Percentiles rank a stretch among this genome's conserved stretches.
Conservation (phyloP, 2,329 filamentous ascomycete genomes). For the Penicillium sp. region DNA sequence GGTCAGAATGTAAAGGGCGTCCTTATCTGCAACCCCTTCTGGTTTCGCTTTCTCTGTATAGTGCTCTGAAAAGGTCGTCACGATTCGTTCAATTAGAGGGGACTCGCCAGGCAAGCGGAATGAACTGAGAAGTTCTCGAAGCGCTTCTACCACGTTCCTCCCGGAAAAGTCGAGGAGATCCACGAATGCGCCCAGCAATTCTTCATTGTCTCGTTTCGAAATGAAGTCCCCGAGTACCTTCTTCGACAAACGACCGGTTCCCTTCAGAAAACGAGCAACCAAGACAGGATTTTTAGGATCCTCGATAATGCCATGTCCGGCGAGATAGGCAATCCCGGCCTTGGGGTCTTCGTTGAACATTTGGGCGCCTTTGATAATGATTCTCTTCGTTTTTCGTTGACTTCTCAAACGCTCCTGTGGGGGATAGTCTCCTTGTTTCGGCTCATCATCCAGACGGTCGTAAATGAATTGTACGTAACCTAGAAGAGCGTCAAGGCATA, state of each 20-base stretch:
- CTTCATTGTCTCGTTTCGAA: slow-evolving; percentile 84
- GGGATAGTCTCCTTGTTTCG: slow-evolving; percentile 63
- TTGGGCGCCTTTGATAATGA: slow-evolving; percentile 80
- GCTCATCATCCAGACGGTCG: slow-evolving; percentile 73
- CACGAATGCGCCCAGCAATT: slow-evolving; percentile 80
- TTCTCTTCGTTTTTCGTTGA: slow-evolving; percentile 75
- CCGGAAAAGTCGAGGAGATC: slow-evolving; percentile 82
- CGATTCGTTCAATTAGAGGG: slow-evolving; percentile 85
- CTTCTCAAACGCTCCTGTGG: slow-evolving; percentile 63
- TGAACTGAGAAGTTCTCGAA: slow-evolving; percentile 80
- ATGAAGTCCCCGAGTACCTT: slow-evolving; percentile 87
- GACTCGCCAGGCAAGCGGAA: slow-evolving; percentile 95
- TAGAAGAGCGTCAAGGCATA: slow-evolving; percentile 88
- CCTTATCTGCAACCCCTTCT: slow-evolving; percentile 75
- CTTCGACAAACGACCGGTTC: slow-evolving; percentile 85
- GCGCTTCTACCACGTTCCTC: slow-evolving; percentile 84
- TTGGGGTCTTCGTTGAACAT: slow-evolving; percentile 97
- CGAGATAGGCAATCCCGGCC: slow-evolving; percentile 78
- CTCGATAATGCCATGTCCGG: slow-evolving; percentile 79
- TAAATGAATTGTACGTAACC: slow-evolving; percentile 90
- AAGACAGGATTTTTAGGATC: slow-evolving; percentile 69
- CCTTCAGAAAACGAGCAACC: slow-evolving; percentile 82
- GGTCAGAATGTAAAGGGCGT: slow-evolving; percentile 83
- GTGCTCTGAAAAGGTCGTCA: slow-evolving; percentile 80
- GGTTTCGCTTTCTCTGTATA: slow-evolving; percentile 71